These are phyloP conservation scores for Plantago lanceolata DNA, from an alignment of 305 asterid species.

Conservation along the genomic window DNA sequence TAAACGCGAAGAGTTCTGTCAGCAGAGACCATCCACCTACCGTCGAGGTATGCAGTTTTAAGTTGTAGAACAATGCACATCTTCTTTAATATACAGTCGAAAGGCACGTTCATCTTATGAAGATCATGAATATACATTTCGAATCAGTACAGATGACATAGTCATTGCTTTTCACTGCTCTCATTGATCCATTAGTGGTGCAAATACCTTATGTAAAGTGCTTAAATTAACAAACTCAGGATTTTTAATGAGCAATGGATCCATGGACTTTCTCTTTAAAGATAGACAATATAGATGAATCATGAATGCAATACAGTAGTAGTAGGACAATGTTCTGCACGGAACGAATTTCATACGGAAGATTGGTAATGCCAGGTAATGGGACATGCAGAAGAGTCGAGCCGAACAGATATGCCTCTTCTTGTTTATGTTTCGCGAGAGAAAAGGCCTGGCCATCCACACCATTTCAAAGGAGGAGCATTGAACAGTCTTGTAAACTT, in stretches of 20 bases:
- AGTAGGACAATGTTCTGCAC: not conserved
- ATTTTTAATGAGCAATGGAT: too few relatives aligned
- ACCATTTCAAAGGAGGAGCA: slow-evolving; percentile 74
- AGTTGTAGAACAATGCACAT: not conserved
- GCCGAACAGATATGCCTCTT: slow-evolving; percentile 38
- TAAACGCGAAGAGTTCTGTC: slow-evolving; percentile 28
- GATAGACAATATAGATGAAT: not conserved
- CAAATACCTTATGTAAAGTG: too few relatives aligned
- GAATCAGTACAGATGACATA: too few relatives aligned
- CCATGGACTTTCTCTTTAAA: too few relatives aligned
- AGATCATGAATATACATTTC: too few relatives aligned
- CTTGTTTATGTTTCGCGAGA: slow-evolving; percentile 66
- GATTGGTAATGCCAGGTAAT: slow-evolving; percentile 35
- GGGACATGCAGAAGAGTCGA: slow-evolving; percentile 22
- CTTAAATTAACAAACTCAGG: too few relatives aligned
- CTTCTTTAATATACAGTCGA: too few relatives aligned
- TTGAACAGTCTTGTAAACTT: slow-evolving; percentile 39
- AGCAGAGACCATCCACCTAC: slow-evolving; percentile 38
- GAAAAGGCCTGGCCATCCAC: slow-evolving; percentile 46
- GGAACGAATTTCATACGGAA: not conserved
- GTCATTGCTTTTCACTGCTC: too few relatives aligned
- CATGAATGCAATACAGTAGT: too few relatives aligned
- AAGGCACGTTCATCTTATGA: too few relatives aligned
- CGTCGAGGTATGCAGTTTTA: slow-evolving; percentile 30
- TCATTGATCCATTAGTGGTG: too few relatives aligned